Base-by-base conservation (phyloP, 768 basidiomycete genomes). In the Chalciporus pseudorubinellus region DNA sequence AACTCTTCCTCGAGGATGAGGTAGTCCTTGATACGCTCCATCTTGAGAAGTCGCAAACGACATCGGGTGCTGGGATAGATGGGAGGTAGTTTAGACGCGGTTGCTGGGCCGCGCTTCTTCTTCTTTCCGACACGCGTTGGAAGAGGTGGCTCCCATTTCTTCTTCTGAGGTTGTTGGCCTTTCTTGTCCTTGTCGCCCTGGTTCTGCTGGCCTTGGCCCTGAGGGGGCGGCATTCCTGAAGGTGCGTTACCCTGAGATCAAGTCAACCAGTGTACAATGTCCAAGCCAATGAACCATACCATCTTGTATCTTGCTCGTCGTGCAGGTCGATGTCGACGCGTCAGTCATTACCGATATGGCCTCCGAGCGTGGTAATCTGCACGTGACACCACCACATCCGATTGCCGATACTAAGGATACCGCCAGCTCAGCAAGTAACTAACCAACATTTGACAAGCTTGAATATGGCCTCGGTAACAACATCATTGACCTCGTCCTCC, bases 131-230 rank as follows among this genome's bases (percentile, higher is more conserved):
- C 92, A 53, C 92, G 89, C 41, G 95, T 97, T 13, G 95, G 95
- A 52, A 97, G 82, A 62, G 95, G 95, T 8, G 95, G 94, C 69
- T 98, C 95, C 94, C 95, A 98, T 75, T 95, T 95, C 83, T 98
- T 97, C 72, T 85, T 82, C 67, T 80, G 75, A 12, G 69, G 63
- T 16, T 63, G 52, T 16, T 63, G 52, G 39, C 76, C 62, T 57
- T 72, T 73, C 61, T 77, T 73, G 40, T 75, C 72, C 58, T 75
- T 71, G 74, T 73, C 80, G 46, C 79, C 62, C 67, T 72, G 70
- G 78, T 75, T 69, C 29, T 31, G 29, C 75, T 79, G 64, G 57
- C 61, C 70, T 77, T 80, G 67, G 74, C 76, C 58, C 1, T 33
- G 43, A 0, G 50, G 3, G 9, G 73, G 72, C 0, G 64, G 69